Evolutionary conservation across 140 eudicot species (phyloP).

Genomic region (Oenanthe javanica): DNA sequence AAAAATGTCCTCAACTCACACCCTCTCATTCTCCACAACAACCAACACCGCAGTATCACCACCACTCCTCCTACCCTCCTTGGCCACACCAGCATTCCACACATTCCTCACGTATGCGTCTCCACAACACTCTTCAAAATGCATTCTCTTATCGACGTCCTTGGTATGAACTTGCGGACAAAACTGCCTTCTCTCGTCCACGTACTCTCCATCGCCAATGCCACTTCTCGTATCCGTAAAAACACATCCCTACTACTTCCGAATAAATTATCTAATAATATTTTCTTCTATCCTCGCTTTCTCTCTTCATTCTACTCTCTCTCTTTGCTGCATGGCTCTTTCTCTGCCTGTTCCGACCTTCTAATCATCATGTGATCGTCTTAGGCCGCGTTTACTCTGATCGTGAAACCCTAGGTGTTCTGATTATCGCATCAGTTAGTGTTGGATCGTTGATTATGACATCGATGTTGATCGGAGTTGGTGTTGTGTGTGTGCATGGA

Average conservation of each 20-base stretch:
- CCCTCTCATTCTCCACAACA: constrained; percentile 37
- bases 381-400: constrained; percentile 52
- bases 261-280: constrained; percentile 51
- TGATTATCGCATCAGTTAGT: constrained; percentile 29
- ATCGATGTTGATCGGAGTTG: constrained; percentile 47
- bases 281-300: constrained; percentile 46
- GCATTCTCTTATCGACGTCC: constrained; percentile 63
- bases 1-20: constrained; percentile 48
- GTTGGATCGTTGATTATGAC: constrained; percentile 64
- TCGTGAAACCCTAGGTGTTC: constrained; percentile 39
- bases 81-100: constrained; percentile 47
- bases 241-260: constrained; percentile 62
- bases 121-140: constrained; percentile 35
- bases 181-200: constrained; percentile 52
- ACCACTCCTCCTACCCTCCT: constrained; percentile 20
- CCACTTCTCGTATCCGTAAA: constrained; percentile 55
- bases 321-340: constrained; percentile 67
- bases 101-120: constrained; percentile 36
- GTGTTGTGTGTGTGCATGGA: constrained; percentile 51
- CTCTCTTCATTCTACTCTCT: constrained; percentile 37
- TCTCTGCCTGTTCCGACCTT: constrained; percentile 51
- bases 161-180: constrained; percentile 56
- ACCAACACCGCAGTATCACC: constrained; percentile 28
- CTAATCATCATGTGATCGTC: constrained; percentile 54
- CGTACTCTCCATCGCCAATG: constrained; percentile 51